Evolutionary conservation across 2,329 filamentous ascomycete species (phyloP).

Genomic region (Neurospora sp.): DNA sequence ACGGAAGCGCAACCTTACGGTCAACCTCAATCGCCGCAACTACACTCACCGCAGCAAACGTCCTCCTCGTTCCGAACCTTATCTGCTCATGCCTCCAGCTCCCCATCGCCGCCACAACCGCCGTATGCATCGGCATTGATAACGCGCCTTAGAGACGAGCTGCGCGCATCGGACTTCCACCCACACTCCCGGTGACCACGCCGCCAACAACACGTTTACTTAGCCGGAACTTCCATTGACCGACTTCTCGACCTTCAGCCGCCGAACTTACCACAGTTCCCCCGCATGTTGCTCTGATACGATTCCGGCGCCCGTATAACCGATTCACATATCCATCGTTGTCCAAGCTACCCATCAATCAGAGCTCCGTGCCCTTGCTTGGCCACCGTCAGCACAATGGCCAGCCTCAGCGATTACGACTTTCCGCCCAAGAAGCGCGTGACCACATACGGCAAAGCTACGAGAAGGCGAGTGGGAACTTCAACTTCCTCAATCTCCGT

Average conservation of each 20-base stretch:
- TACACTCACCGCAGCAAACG: not conserved
- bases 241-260: not conserved
- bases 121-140: not conserved
- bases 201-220: not conserved
- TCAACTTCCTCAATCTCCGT: conserved; percentile 2
- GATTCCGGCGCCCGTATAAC: not conserved
- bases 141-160: not conserved
- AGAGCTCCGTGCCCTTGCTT: not conserved
- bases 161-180: not conserved
- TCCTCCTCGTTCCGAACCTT: not conserved
- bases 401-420: conserved; percentile 10
- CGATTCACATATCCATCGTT: not conserved
- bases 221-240: not conserved
- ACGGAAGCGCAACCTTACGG: not conserved
- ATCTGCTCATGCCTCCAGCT: not conserved
- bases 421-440: conserved; percentile 21
- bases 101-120: not conserved
- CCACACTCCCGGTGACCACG: not conserved
- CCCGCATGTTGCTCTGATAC: not conserved
- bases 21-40: not conserved
- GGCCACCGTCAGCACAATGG: conserved; percentile 7
- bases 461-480: conserved; percentile 14
- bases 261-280: not conserved
- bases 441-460: conserved; percentile 22
- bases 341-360: not conserved